Evolutionary conservation across 2,329 filamentous ascomycete genomes (phyloP), one percentile per base, ranked within the genome.

Genomic region (Aureobasidium lini): DNA sequence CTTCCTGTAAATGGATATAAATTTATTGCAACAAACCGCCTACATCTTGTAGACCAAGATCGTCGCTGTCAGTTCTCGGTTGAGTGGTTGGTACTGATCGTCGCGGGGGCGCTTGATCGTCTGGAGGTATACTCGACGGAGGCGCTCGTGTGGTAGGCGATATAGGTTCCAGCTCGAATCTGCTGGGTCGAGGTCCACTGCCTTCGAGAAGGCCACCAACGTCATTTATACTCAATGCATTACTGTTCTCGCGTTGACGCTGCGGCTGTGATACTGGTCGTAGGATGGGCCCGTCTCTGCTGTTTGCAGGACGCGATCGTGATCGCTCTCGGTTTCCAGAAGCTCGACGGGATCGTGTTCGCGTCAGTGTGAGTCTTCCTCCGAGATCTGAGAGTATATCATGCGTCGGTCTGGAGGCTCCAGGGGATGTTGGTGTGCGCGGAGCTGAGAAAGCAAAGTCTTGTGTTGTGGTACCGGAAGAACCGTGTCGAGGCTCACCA

Each of bases 401-500:
- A 65, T 6, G 63, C 64, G 0, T 60, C 49, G 32, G 59, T 56
- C 13, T 52, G 34, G 15, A 42, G 28, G 15, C 49, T 37, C 28
- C 56, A n/a, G 43, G 23, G 4, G 23, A 23, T 23, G 23, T 23
- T 23, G 23, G 43, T 23, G 11, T 47, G 31, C 29, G 57, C 29
- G 56, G 59, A 42, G 34, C 13, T 4, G 16, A 16, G 6, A 47
- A 57, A 34, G 72, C 75, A 59, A 78, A 78, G 61, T 78, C 76
- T 44, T 77, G 72, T 10, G 72, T 65, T 36, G 61, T 49, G 15
- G 73, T 71, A 34, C 71, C 70, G 49, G 68, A 72, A 37, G 67
- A 71, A 23, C 68, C 6, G 57, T 60, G 7, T 50, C 61, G 86
- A 88, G 67, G 88, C 87, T 67, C 89, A 78, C 79, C 79, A 16